Evolutionary conservation across 768 basidiomycete genomes (phyloP), one percentile per base, ranked within the genome.

Genomic region (Mycena alexandri): DNA sequence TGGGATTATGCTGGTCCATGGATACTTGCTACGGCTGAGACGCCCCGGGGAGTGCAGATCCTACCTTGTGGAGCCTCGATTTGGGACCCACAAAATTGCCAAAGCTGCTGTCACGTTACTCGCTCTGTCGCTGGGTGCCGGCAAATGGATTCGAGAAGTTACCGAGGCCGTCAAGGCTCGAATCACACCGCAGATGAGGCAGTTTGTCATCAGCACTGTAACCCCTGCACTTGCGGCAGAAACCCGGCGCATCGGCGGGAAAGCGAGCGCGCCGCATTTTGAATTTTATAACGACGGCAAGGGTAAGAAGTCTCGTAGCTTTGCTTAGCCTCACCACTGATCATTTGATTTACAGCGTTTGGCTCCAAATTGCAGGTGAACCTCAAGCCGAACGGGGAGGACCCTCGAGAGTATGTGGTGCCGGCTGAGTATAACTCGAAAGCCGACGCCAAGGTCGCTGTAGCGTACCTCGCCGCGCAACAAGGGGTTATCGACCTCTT

Each of bases 91-190:
- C 4, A 77, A 79, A 0, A 91, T 93, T 58, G 91, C 91, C n/a
- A 91, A 90, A 75, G 82, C 84, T 0, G 92, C 91, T 0, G 92
- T 87, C 3, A 87, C 85, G 65, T 76, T 93, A 24, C 79, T 87
- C 17, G 92, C 90, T 0, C 85, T 93, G 75, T 87, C 89, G 3
- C 83, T 87, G 67, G 89, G 88, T 11, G 79, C 89, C 12, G 88
- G 87, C 7, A 76, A 81, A 22, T 88, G 89, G 69, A 84, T 90
- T 48, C 87, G 85, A 19, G 74, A 76, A 5, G 74, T 89, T 38
- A 76, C 77, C 19, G 76, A 77, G 13, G 80, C 78, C 19, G 70
- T 84, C 9, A 87, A 89, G 48, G 76, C 78, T 33, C 85, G 80
- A 52, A 70, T 91, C 52, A 79, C 88, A 0, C 72, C 83, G 13